phyloP scores from a whole-genome alignment of 805 yeast species.

The Suhomyces sp. region DNA sequence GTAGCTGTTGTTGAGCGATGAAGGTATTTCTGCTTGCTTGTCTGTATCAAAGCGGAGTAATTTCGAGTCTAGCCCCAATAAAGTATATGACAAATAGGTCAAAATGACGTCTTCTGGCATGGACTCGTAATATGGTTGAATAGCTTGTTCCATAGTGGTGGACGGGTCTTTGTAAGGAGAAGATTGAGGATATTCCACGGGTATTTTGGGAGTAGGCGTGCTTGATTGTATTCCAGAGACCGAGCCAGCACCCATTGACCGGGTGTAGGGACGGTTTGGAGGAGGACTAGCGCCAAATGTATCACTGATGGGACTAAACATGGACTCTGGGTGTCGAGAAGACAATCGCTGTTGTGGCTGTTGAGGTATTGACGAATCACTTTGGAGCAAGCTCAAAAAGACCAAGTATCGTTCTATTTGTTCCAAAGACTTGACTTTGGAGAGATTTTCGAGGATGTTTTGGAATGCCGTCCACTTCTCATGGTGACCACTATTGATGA shows the following conservation, averaged over 20 bases:
- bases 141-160: slow-evolving; percentile 9
- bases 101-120: slow-evolving; percentile 23
- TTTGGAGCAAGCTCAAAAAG: slow-evolving; percentile 20
- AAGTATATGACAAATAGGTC: slow-evolving; percentile 44
- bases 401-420: slow-evolving; percentile 35
- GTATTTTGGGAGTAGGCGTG: neutral
- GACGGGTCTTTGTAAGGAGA: slow-evolving; percentile 11
- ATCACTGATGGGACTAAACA: slow-evolving; percentile 1
- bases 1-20: slow-evolving; percentile 51
- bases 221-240: neutral
- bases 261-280: neutral
- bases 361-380: slow-evolving; percentile 10
- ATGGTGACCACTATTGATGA: slow-evolving; percentile 23
- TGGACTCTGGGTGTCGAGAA: slow-evolving; percentile 2
- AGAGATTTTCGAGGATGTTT: slow-evolving; percentile 26
- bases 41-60: slow-evolving; percentile 43
- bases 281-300: neutral
- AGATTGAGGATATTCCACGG: slow-evolving; percentile 6
- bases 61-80: slow-evolving; percentile 62
- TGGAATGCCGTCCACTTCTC: slow-evolving; percentile 36
- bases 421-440: slow-evolving; percentile 24
- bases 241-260: slow-evolving; percentile 1
- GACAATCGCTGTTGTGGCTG: slow-evolving; percentile 1
- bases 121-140: slow-evolving; percentile 30
- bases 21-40: slow-evolving; percentile 46